Base-by-base conservation (phyloP, 495 filamentous ascomycete genomes). In the Astrocystis sublimbata region DNA sequence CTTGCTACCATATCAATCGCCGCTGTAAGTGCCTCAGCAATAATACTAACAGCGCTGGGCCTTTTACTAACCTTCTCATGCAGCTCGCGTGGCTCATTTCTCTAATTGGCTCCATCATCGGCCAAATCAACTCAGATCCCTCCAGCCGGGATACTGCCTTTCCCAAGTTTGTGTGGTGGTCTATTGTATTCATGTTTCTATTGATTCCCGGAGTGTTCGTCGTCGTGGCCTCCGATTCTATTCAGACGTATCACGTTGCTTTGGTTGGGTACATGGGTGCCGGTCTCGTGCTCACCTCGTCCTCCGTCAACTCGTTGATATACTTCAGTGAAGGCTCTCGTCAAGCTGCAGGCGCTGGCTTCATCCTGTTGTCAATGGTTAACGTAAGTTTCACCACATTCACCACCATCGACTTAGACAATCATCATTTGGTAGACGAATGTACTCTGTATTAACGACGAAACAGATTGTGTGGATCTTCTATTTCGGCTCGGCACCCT, bases 291-390 rank as follows among this genome's bases (percentile, higher is more conserved):
- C 86, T 96, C 55, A 89, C 90, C 17, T 91, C 90, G 3, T 89
- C 92, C 7, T 87, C 91, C 10, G 88, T 93, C 61, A 93, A 96
- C 72, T 84, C 86, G 9, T 75, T 94, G 26, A 80, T 99, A 55
- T 94, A 97, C 72, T 80, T 76, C 45, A 73, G 81, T 28, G 76
- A 86, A 51, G 85, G 84, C 21, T 84, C 92, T 43, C 86, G 86
- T 72, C 89, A 98, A 76, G 94, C 94, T 40, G 88, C 91, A 2
- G 89, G 91, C 21, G 96, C 96, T 65, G 94, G 94, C 15, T 92
- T 93, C 73, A 97, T 99, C 62, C 82, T 98, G n/a, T 81, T 98
- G 31, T 91, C 93, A 35, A 97, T 98, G 87, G 88, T 98, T 55
- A 86, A 90, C 71, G 93, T 97, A 82, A 70, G 89, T 81, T 55